These are phyloP conservation scores for Russula olivacea DNA, from an alignment of 768 basidiomycete species.

Conservation along the genomic window DNA sequence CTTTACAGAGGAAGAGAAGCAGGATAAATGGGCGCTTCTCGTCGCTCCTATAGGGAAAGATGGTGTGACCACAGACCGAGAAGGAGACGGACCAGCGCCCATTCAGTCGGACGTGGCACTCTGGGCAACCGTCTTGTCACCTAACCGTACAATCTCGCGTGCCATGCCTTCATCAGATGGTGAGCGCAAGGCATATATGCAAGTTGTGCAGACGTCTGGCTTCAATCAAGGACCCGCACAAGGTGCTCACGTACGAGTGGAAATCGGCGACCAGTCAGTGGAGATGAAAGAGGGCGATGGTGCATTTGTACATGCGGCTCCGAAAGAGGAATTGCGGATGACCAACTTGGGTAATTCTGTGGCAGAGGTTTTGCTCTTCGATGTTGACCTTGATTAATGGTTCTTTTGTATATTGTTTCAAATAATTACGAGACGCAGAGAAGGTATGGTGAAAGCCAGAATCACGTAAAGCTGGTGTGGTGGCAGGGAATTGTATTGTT, in stretches of 20 bases:
- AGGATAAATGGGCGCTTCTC: slow-evolving; percentile 48
- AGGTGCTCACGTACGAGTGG: slow-evolving; percentile 56
- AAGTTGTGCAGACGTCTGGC: slow-evolving; percentile 80
- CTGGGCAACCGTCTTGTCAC: slow-evolving; percentile 69
- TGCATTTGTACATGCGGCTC: slow-evolving; percentile 56
- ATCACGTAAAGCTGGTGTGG: slow-evolving; percentile 1
- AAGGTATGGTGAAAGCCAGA: slow-evolving; percentile 2
- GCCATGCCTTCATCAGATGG: slow-evolving; percentile 33
- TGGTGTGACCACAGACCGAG: slow-evolving; percentile 54
- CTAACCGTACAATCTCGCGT: slow-evolving; percentile 48
- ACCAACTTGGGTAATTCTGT: slow-evolving; percentile 60
- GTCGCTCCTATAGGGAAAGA: slow-evolving; percentile 61
- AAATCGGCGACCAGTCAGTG: slow-evolving; percentile 37
- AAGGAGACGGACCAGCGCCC: slow-evolving; percentile 75
- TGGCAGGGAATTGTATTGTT: background rate
- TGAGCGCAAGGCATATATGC: slow-evolving; percentile 67
- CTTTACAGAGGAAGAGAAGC: slow-evolving; percentile 46
- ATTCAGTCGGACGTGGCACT: slow-evolving; percentile 63
- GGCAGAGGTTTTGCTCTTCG: slow-evolving; percentile 78
- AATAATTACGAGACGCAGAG: background rate
- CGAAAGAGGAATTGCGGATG: slow-evolving; percentile 41
- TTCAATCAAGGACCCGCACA: slow-evolving; percentile 55
- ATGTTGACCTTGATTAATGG: slow-evolving; percentile 42
- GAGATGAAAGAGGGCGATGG: slow-evolving; percentile 85
- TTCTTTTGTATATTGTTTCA: slow-evolving; percentile 3